Conservation (phyloP, 2,329 filamentous ascomycete species). For the Botrytis pseudocinerea region DNA sequence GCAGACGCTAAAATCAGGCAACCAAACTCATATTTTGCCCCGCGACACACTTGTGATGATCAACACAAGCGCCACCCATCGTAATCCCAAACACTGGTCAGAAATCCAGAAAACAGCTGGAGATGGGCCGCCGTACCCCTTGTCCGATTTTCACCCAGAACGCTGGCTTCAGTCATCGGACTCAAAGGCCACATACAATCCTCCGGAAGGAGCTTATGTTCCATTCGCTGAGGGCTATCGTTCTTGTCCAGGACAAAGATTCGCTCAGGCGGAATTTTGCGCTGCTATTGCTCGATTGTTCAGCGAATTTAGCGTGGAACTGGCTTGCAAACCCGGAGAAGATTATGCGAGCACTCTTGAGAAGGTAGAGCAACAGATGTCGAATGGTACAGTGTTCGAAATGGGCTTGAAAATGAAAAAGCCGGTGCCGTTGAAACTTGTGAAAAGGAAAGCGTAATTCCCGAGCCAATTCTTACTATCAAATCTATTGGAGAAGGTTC, state of each 20-base stretch:
- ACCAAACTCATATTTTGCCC: too few relatives aligned
- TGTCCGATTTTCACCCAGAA: slow-evolving; percentile 1
- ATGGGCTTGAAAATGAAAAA: slow-evolving; percentile 13
- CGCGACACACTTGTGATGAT: too few relatives aligned
- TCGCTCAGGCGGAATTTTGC: slow-evolving; percentile 1
- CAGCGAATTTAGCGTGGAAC: slow-evolving; percentile 1
- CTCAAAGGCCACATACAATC: neutral
- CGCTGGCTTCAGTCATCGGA: neutral
- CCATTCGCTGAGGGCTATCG: slow-evolving; percentile 10
- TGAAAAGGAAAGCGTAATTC: neutral
- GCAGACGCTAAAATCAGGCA: too few relatives aligned
- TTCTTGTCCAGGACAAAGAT: neutral
- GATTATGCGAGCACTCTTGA: neutral
- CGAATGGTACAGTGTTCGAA: neutral
- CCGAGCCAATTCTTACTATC: neutral
- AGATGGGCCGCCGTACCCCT: neutral
- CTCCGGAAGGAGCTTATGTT: neutral
- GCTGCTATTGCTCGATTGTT: neutral
- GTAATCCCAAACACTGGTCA: too few relatives aligned
- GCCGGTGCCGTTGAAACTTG: neutral
- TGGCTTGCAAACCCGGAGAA: neutral
- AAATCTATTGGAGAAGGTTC: too few relatives aligned
- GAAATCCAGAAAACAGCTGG: too few relatives aligned
- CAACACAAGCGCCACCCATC: too few relatives aligned
- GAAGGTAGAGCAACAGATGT: slow-evolving; percentile 8